Base-by-base conservation (phyloP, 2,329 filamentous ascomycete species). In the Xylariaceae sp. region DNA sequence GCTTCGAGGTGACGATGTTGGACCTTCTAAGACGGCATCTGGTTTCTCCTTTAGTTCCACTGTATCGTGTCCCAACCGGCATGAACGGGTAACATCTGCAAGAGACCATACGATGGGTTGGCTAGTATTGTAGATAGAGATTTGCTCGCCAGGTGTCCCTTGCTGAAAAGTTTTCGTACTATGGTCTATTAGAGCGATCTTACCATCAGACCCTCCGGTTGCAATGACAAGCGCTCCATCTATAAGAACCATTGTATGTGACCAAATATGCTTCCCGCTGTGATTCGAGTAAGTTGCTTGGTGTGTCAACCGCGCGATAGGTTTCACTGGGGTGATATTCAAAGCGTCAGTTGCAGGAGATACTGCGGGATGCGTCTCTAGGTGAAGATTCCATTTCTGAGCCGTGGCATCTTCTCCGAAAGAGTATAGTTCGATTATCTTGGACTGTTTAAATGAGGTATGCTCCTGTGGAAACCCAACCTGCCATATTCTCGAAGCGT, bases 261-360 rank as follows among this genome's bases (percentile, higher is more conserved):
- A 87, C 93, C 93, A 98, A 6, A 98, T 86, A 69, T 97, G 92
- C 73, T 97, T 99, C 6, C 95, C 95, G 32, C 79, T 81, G 69
- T 98, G 93, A 57, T 86, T 83, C 2, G 82, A 79, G 48, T 85
- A 82, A 7, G 81, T 84, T 1, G 79, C 76, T 1, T 79, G 68
- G 48, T 89, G 81, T 12, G 72, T 72, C 43, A 91, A 70, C 5
- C 63, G 72, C 0, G 67, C 70, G 12, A 46, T 23, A 7, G 53
- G 23, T 6, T 52, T 49, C 10, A 23, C 14, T 16, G 54, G 21
- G 20, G 43, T 40, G 20, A 7, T 32, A 20, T 16, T 12, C 6
- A 44, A 32, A 19, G n/a, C 12, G 20, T 21, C 14, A 18, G 23
- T 7, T 4, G 23, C 20, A 29, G 42, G 57, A 42, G 37, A 48